Evolutionary conservation across 164 flowering plant genomes (phyloP).

Genomic region (Aristolochia fimbriata): DNA sequence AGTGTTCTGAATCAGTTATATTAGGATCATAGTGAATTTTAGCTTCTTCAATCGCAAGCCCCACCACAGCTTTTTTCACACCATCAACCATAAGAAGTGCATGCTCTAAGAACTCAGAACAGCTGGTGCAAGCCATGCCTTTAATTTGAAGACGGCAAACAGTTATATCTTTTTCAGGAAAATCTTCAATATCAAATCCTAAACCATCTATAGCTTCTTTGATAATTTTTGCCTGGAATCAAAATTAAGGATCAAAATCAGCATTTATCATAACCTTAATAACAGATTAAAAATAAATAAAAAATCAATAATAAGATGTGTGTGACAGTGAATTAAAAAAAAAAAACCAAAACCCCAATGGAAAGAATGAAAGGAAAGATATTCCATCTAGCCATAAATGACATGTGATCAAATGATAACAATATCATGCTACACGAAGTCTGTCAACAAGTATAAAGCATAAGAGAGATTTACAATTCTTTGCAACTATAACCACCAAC

Average conservation of each 20-base stretch:
- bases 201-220: slow-evolving; percentile 61
- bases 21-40: slow-evolving; percentile 75
- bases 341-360: background rate
- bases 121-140: slow-evolving; percentile 94
- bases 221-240: slow-evolving; percentile 42
- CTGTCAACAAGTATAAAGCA: background rate
- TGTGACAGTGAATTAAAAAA: background rate
- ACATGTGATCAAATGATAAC: background rate
- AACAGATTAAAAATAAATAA: background rate
- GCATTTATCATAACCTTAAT: background rate
- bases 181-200: slow-evolving; percentile 57
- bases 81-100: slow-evolving; percentile 63
- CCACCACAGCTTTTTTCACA: slow-evolving; percentile 79
- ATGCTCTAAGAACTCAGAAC: slow-evolving; percentile 76
- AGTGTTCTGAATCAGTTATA: slow-evolving; percentile 30
- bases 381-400: background rate
- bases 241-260: background rate
- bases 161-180: slow-evolving; percentile 68
- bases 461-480: background rate
- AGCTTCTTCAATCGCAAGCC: slow-evolving; percentile 88
- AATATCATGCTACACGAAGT: background rate
- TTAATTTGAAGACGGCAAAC: slow-evolving; percentile 69
- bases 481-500: background rate
- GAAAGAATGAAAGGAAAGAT: too few species aligned
- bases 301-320: background rate